Percentiles rank a stretch among this genome's conserved stretches.
Evolutionary conservation across 2,329 filamentous ascomycete species (phyloP).

Genomic region (Pseudogymnoascus sp.): DNA sequence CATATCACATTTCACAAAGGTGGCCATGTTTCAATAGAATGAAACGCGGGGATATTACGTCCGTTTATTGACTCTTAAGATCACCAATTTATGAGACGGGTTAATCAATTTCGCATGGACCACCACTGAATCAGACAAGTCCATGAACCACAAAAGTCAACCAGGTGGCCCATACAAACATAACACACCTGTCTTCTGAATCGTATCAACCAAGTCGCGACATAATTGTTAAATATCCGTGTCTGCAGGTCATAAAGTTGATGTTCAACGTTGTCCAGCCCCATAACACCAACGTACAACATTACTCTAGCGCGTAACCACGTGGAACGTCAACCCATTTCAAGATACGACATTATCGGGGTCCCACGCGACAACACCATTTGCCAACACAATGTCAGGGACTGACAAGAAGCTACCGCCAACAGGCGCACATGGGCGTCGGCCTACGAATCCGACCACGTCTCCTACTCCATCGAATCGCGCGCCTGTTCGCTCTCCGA

Average conservation of each 20-base stretch:
- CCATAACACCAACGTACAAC: conserved; percentile 1
- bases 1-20: not conserved
- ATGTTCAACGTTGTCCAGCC: not conserved
- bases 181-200: not conserved
- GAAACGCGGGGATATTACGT: conserved; percentile 3
- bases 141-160: conserved; percentile 8
- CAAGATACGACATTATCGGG: conserved; percentile 7
- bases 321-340: not conserved
- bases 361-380: conserved; percentile 4
- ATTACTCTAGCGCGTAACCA: not conserved
- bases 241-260: conserved; percentile 1
- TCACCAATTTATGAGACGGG: conserved; percentile 9
- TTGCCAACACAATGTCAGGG: conserved; percentile 6
- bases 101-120: conserved; percentile 7
- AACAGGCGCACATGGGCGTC: not conserved
- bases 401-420: conserved; percentile 9
- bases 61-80: conserved; percentile 4
- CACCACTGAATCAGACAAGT: conserved; percentile 8
- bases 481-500: conserved; percentile 1
- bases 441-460: not conserved
- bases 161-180: not conserved
- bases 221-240: not conserved
- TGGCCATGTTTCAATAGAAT: not conserved
- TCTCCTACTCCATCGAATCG: conserved; percentile 6
- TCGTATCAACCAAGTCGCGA: not conserved